These are phyloP conservation scores for Moniliophthora roreri DNA, from an alignment of 1,284 basidiomycete species.

Conservation along the genomic window DNA sequence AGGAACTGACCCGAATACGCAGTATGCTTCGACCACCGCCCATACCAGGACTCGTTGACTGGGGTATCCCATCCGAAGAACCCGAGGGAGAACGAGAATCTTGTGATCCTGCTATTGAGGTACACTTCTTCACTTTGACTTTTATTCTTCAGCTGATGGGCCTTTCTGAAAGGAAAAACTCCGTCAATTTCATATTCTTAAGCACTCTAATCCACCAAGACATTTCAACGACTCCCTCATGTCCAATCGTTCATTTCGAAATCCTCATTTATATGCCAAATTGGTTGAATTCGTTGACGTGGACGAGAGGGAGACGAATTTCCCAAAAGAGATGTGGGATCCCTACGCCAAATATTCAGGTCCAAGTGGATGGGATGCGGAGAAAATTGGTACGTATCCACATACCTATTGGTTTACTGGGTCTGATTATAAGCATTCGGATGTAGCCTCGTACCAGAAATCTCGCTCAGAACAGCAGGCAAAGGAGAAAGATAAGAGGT, in stretches of 20 bases:
- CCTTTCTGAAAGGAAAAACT: constrained; percentile 65
- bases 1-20: constrained; percentile 55
- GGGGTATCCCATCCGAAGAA: constrained; percentile 76
- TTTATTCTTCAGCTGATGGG: too few species aligned
- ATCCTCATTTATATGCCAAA: constrained; percentile 91
- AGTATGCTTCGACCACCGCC: constrained; percentile 59
- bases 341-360: constrained; percentile 53
- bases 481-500: constrained; percentile 28
- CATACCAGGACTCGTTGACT: constrained; percentile 63
- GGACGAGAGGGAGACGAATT: constrained; percentile 83
- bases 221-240: constrained; percentile 96
- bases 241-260: constrained; percentile 87
- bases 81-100: constrained; percentile 30
- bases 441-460: constrained; percentile 44
- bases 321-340: constrained; percentile 71
- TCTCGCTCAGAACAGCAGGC: constrained; percentile 35
- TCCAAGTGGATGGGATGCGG: constrained; percentile 57
- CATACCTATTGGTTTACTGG: constrained; percentile 17
- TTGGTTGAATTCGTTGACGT: constrained; percentile 91
- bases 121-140: constrained; percentile 25
- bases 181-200: constrained; percentile 72
- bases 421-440: constrained; percentile 24
- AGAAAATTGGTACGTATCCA: constrained; percentile 59
- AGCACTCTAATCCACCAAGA: constrained; percentile 54
- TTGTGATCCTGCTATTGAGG: constrained; percentile 64